Base-by-base conservation (phyloP, 1,139 yeast genomes). In the Meyerozyma guilliermondii region DNA sequence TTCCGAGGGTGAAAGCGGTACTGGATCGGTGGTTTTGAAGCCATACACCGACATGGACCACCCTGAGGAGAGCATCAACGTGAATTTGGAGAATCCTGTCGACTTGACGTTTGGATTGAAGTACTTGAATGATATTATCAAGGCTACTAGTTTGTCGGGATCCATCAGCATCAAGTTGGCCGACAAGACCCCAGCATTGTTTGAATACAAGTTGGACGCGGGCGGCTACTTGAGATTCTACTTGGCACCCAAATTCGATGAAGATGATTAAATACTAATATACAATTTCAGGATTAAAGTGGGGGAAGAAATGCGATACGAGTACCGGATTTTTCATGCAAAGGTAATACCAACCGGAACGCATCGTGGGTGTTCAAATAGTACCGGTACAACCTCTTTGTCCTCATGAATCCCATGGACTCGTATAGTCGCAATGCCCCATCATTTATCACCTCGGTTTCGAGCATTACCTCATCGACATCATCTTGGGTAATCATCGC, bases 241-340 rank as follows among this genome's bases (percentile, higher is more conserved):
- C 78, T 78, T 92, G 67, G 98, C 98, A 55, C 98, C 98, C 47
- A 92, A 92, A 76, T 88, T 89, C 62, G 95, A 86, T 52, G 96
- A 87, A 54, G 96, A 87, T 48, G 94, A 87, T 51, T 81, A 71
- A 54, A 33, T 22, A 22, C 17, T 35, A 36, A 24, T 36, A 16
- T 16, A 36, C 31, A 24, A 5, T 31, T n/a, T n/a, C n/a, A 22
- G 33, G 16, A 18, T 16, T 14, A 13, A 4, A 33, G 24, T 20
- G 45, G 51, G 6, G 58, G 59, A 37, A 68, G 54, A 44, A 68
- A 68, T 5, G 71, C 69, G 4, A 65, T 51, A 46, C 75, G 54
- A 29, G 51, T 54, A 40, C 58, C 56, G 35, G 66, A 48, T 44
- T 58, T 62, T 28, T 60, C 65, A 18, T 59, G 46, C 38, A 69